Percentiles rank a stretch among this genome's conserved stretches.
Evolutionary conservation across 257 asterid genomes (phyloP).

Genomic region (Nicotiana undulata): DNA sequence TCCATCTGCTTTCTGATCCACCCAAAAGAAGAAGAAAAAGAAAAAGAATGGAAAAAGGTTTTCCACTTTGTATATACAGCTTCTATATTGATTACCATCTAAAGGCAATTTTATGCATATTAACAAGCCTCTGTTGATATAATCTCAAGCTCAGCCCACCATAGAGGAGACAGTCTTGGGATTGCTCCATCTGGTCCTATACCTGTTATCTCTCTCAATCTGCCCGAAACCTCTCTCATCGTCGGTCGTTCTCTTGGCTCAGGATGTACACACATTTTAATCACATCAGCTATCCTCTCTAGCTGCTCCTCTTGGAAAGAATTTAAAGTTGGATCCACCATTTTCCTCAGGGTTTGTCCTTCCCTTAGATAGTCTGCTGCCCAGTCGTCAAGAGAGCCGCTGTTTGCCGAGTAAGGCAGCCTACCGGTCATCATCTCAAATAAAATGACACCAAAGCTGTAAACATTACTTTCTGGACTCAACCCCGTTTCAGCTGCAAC

Average conservation of each 20-base stretch:
- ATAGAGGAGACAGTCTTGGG: slow-evolving; percentile 64
- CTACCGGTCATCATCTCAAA: slow-evolving; percentile 68
- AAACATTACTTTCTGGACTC: slow-evolving; percentile 37
- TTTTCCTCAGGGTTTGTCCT: slow-evolving; percentile 23
- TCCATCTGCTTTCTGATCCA: background rate
- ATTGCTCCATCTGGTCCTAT: slow-evolving; percentile 62
- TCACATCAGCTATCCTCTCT: slow-evolving; percentile 38
- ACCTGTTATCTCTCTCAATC: slow-evolving; percentile 59
- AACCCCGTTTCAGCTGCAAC: slow-evolving; percentile 24
- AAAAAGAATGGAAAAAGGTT: background rate
- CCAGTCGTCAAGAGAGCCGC: slow-evolving; percentile 44
- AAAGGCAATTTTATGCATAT: background rate
- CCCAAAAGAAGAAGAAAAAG: background rate
- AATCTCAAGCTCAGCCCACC: slow-evolving; percentile 98
- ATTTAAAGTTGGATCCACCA: slow-evolving; percentile 56
- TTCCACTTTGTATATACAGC: slow-evolving; percentile 11
- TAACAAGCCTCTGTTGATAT: slow-evolving; percentile 26
- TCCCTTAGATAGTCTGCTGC: slow-evolving; percentile 57
- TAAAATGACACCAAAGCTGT: slow-evolving; percentile 65
- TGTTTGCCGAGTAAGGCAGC: slow-evolving; percentile 56
- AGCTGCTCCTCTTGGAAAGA: slow-evolving; percentile 43
- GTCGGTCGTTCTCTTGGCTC: slow-evolving; percentile 39
- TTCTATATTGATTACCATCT: background rate
- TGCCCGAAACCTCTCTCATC: slow-evolving; percentile 42
- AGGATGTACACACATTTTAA: slow-evolving; percentile 42